A percentile compares a stretch with the other conserved stretches of the same genome.
Evolutionary conservation across 345 rosid genomes (phyloP).

Genomic region (Stellera chamaejasme): DNA sequence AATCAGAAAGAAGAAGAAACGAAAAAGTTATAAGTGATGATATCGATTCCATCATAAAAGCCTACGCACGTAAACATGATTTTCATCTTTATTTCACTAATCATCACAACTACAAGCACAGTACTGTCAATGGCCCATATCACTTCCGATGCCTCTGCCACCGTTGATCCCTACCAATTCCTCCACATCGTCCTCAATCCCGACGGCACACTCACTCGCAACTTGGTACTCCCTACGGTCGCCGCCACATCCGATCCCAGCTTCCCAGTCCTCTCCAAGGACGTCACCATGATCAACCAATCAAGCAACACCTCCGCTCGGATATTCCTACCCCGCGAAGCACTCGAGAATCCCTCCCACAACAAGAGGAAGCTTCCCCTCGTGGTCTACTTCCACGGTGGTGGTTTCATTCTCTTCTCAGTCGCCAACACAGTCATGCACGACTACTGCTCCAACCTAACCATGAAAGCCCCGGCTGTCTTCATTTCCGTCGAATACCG

Average conservation of each 20-base stretch:
- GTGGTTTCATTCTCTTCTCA: constrained; percentile 51
- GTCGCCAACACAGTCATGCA: constrained; percentile 35
- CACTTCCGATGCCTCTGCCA: neutral
- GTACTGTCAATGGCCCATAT: no score
- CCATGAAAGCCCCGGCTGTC: constrained; percentile 28
- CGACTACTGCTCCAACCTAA: constrained; percentile 33
- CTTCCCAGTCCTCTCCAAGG: constrained; percentile 36
- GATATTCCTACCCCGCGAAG: constrained; percentile 34
- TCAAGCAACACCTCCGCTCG: constrained; percentile 39
- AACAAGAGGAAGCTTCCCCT: constrained; percentile 32
- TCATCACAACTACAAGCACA: no score
- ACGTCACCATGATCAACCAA: constrained; percentile 36
- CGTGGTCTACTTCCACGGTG: constrained; percentile 59
- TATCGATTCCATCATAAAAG: no score
- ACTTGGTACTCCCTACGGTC: constrained; percentile 21
- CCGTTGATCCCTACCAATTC: constrained; percentile 36
- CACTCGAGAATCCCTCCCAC: constrained; percentile 5
- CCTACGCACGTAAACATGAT: no score
- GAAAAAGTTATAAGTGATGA: no score
- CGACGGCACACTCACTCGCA: constrained; percentile 56
- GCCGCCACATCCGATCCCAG: constrained; percentile 21
- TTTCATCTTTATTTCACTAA: no score
- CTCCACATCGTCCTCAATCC: constrained; percentile 42
- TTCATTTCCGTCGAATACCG: constrained; percentile 74
- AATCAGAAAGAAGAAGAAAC: no score